Conservation (phyloP, 2,329 filamentous ascomycete species). For the Talaromyces sp. region DNA sequence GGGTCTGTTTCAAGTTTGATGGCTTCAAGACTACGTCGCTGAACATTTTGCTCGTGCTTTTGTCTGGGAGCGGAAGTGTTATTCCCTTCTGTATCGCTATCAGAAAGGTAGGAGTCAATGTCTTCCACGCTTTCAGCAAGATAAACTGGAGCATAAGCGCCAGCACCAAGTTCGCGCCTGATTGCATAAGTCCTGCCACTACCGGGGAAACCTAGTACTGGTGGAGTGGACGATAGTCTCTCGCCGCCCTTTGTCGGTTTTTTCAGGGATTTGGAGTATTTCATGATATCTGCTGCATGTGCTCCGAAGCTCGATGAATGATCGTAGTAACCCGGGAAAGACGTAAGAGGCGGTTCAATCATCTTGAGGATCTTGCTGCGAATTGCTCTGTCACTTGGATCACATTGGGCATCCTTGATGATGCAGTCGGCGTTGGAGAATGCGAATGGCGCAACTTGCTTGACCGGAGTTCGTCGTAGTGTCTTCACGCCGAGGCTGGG, state of each 20-base stretch:
- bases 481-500: conserved; percentile 40
- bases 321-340: conserved; percentile 77
- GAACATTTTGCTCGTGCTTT: background rate
- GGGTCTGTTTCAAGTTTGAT: conserved; percentile 87
- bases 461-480: conserved; percentile 25
- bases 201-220: conserved; percentile 65
- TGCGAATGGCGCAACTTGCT: conserved; percentile 20
- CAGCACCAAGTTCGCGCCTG: conserved; percentile 81
- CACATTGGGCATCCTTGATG: conserved; percentile 79
- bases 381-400: conserved; percentile 76
- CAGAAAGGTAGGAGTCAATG: conserved; percentile 27
- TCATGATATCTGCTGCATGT: conserved; percentile 72
- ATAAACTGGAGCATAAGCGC: conserved; percentile 94
- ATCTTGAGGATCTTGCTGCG: conserved; percentile 71
- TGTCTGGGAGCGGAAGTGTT: conserved; percentile 21
- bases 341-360: conserved; percentile 67
- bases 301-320: conserved; percentile 62
- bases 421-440: conserved; percentile 55
- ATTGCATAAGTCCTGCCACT: conserved; percentile 68
- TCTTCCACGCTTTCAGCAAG: conserved; percentile 71
- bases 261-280: conserved; percentile 67
- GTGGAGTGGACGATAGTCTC: conserved; percentile 60
- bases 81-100: conserved; percentile 31
- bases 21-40: conserved; percentile 67
- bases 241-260: conserved; percentile 48